Evolutionary conservation across 169 alveolate species (phyloP).

Genomic region (Plasmodium coatneyi): DNA sequence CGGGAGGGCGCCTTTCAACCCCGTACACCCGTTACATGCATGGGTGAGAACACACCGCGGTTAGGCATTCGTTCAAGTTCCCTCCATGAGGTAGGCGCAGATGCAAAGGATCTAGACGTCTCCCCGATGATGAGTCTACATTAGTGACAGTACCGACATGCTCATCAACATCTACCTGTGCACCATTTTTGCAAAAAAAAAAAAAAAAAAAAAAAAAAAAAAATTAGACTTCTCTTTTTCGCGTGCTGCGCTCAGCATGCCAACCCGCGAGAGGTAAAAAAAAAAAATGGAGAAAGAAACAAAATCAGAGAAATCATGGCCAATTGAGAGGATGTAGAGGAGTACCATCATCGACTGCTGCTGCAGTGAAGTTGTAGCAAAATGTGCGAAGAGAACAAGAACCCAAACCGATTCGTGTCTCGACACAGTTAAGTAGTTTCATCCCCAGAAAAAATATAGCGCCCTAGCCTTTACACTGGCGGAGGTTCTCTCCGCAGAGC

Average conservation of each 20-base stretch:
- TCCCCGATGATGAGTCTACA: neutral
- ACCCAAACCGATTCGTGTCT: neutral
- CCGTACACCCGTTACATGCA: neutral
- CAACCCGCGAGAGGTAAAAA: neutral
- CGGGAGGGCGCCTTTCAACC: neutral
- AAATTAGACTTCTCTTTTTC: neutral
- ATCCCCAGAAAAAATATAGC: neutral
- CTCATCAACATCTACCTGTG: neutral
- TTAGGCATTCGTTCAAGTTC: neutral
- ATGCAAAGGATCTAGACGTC: neutral
- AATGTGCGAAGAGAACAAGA: neutral
- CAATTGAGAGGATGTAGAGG: neutral
- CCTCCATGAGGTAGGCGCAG: neutral
- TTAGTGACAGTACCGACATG: neutral
- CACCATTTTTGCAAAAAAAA: neutral
- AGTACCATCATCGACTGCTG: neutral
- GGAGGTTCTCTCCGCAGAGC: neutral
- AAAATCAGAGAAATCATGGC: neutral
- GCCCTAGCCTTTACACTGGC: neutral
- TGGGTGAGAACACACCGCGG: neutral
- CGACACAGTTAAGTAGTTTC: neutral
- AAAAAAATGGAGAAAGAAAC: neutral
- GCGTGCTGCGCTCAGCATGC: neutral
- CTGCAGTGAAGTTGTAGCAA: neutral
- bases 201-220: neutral